Evolutionary conservation across 2,329 filamentous ascomycete species (phyloP).

Genomic region (Pseudocercospora fuligena): DNA sequence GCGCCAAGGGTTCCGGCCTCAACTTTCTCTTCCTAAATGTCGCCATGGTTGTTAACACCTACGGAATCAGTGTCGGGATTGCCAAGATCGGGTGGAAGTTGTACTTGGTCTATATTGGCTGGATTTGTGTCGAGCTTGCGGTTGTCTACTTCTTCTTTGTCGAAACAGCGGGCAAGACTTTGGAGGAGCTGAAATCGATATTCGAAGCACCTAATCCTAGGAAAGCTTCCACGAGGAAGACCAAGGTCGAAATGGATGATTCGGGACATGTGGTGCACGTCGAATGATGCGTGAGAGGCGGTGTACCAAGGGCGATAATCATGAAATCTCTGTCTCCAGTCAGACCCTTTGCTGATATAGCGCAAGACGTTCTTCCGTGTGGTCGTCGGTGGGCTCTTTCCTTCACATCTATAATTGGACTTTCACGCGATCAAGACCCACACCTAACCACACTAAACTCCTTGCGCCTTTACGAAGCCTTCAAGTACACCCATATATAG

Average conservation of each 20-base stretch:
- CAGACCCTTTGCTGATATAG: neutral
- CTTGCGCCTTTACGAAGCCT: no score
- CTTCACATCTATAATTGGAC: no score
- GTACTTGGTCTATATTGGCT: constrained; percentile 37
- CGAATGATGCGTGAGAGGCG: constrained; percentile 10
- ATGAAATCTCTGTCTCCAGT: neutral
- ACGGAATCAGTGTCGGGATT: constrained; percentile 35
- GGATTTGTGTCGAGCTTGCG: constrained; percentile 39
- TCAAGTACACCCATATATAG: no score
- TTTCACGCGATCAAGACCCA: no score
- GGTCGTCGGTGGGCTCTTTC: no score
- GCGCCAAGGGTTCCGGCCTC: constrained; percentile 41
- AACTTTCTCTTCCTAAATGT: constrained; percentile 50
- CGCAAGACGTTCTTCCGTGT: no score
- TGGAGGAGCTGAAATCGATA: constrained; percentile 38
- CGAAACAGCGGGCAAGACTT: constrained; percentile 43
- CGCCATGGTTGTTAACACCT: constrained; percentile 50
- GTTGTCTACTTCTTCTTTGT: constrained; percentile 43
- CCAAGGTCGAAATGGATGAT: constrained; percentile 36
- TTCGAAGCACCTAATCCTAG: constrained; percentile 35
- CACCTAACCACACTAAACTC: no score
- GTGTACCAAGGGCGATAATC: no score
- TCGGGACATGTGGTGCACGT: constrained; percentile 31
- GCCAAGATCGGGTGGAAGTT: constrained; percentile 35
- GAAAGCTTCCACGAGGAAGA: constrained; percentile 38